These are phyloP conservation scores for Chalciporus piperatus DNA, from an alignment of 768 basidiomycete genomes.

Conservation along the genomic window DNA sequence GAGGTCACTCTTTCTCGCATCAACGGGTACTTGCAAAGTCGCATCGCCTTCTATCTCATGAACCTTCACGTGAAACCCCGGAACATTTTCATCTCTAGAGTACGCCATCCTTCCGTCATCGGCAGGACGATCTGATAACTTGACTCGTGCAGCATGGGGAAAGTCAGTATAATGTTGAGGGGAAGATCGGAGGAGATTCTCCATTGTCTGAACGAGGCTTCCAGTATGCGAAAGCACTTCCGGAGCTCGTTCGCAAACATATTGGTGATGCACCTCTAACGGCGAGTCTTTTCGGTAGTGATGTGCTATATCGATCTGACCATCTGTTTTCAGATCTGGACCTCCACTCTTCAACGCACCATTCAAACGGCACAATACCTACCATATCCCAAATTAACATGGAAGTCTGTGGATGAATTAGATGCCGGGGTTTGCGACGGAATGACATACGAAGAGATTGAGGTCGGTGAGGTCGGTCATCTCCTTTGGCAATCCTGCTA, in stretches of 20 bases:
- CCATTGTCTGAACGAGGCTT: constrained; percentile 78
- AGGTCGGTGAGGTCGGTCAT: constrained; percentile 47
- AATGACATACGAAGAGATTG: constrained; percentile 99
- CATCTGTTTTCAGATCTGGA: constrained; percentile 77
- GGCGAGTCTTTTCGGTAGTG: constrained; percentile 39
- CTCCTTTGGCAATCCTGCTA: neutral
- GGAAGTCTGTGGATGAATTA: constrained; percentile 98
- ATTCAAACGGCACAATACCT: constrained; percentile 84
- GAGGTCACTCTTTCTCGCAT: constrained; percentile 85
- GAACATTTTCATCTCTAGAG: constrained; percentile 93
- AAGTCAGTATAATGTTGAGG: constrained; percentile 93
- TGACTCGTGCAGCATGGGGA: constrained; percentile 78
- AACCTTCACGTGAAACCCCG: constrained; percentile 96
- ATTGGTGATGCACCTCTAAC: constrained; percentile 87
- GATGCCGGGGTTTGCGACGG: constrained; percentile 99
- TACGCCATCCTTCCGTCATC: constrained; percentile 38
- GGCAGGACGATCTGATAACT: constrained; percentile 3
- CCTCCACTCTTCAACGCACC: constrained; percentile 92
- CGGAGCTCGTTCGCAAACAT: constrained; percentile 83
- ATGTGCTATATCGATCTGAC: neutral
- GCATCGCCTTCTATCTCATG: constrained; percentile 98
- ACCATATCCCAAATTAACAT: constrained; percentile 89
- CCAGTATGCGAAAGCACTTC: constrained; percentile 83
- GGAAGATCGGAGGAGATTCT: constrained; percentile 98
- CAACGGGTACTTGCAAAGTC: constrained; percentile 92